Conservation (phyloP, 352 stramenopile genomes). For the Hyphochytrium catenoides region DNA sequence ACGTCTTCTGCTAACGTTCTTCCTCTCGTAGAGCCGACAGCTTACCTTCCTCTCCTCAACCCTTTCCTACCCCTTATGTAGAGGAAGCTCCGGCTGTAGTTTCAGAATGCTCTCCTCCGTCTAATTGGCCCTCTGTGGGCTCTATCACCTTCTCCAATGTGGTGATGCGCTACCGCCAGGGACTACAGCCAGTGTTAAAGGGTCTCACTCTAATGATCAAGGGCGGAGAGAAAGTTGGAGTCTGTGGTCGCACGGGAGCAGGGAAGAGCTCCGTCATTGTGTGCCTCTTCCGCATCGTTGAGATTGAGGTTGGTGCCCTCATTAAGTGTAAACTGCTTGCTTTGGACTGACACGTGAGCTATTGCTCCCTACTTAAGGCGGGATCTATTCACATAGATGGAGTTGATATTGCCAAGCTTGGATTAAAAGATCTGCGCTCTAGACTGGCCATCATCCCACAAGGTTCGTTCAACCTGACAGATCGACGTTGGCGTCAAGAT, state of each 20-base stretch:
- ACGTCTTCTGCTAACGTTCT: too few species aligned
- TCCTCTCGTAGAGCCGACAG: too few species aligned
- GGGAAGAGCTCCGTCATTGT: conserved; percentile 32
- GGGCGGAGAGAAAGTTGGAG: conserved; percentile 38
- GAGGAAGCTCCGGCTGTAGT: too few species aligned
- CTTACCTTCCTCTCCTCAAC: too few species aligned
- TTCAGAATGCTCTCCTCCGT: too few species aligned
- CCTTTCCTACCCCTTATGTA: too few species aligned
- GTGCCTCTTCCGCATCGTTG: conserved; percentile 34
- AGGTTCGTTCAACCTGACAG: conserved; percentile 9
- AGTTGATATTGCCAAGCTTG: conserved; percentile 7
- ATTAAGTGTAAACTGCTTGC: too few species aligned
- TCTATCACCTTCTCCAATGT: conserved; percentile 41
- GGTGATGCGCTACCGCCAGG: conserved; percentile 22
- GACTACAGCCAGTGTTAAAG: conserved; percentile 13
- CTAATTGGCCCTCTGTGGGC: too few species aligned
- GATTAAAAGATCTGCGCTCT: conserved; percentile 8
- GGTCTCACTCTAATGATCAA: conserved; percentile 30
- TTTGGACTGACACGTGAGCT: too few species aligned
- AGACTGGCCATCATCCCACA: conserved; percentile 12
- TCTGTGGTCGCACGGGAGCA: conserved; percentile 33
- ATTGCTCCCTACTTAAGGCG: too few species aligned
- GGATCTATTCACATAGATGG: conserved; percentile 17
- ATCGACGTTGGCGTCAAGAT: too few species aligned
- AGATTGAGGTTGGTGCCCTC: conserved; percentile 27